These are phyloP conservation scores for Zoysia japonica DNA, from an alignment of 176 grass and related monocot species.

Conservation along the genomic window DNA sequence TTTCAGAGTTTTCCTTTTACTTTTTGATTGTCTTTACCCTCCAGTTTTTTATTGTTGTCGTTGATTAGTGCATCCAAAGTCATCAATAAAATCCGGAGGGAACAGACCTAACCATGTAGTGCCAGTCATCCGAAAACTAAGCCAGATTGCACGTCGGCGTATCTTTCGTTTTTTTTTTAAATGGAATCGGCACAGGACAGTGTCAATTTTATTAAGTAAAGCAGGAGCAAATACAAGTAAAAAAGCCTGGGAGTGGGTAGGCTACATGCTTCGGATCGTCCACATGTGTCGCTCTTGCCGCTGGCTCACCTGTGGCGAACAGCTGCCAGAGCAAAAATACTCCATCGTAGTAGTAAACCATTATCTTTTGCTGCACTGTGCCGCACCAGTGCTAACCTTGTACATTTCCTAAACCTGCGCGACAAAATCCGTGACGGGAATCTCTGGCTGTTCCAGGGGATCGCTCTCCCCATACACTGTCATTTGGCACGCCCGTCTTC, in stretches of 20 bases:
- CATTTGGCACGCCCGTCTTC: constrained; percentile 34
- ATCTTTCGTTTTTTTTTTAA: not conserved
- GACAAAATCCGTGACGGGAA: constrained; percentile 24
- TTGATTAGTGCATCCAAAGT: no score
- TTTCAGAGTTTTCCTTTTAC: not conserved
- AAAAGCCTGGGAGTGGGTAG: not conserved
- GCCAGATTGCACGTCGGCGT: not conserved
- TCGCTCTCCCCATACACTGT: constrained; percentile 18
- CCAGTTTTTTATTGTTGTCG: no score
- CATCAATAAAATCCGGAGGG: no score
- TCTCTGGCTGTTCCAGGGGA: not conserved
- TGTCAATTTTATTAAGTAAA: no score
- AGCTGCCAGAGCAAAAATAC: not conserved
- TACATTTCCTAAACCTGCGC: not conserved
- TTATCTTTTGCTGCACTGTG: constrained; percentile 8
- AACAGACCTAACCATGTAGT: not conserved
- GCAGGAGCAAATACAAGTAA: not conserved
- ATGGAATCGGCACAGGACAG: no score
- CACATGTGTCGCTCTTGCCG: not conserved
- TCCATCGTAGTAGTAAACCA: not conserved
- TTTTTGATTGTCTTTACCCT: not conserved
- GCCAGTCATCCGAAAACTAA: not conserved
- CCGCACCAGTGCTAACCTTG: not conserved
- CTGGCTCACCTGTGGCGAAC: constrained; percentile 2
- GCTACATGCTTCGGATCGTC: not conserved